These are phyloP conservation scores for Ocimum tenuiflorum DNA, from an alignment of 257 asterid genomes.

Conservation along the genomic window DNA sequence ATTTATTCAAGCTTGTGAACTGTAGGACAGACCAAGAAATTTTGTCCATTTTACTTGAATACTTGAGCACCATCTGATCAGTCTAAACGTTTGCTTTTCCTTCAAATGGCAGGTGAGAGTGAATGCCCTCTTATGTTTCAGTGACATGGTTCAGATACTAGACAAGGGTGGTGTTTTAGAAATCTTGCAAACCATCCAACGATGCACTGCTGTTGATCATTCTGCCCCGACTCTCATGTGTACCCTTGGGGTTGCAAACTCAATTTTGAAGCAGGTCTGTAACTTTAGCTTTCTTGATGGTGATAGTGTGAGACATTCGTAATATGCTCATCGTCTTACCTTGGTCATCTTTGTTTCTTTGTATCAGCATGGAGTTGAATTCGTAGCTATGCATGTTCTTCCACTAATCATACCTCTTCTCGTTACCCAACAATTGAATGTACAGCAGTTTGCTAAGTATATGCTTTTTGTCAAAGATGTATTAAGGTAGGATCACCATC, in stretches of 20 bases:
- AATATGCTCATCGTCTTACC: constrained; percentile 15
- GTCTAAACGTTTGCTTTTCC: constrained; percentile 8
- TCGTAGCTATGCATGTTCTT: constrained; percentile 81
- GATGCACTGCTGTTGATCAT: constrained; percentile 95
- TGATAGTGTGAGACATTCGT: background rate
- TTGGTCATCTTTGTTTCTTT: constrained; percentile 21
- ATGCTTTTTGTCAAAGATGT: constrained; percentile 89
- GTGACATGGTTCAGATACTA: constrained; percentile 85
- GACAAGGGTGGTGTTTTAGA: constrained; percentile 73
- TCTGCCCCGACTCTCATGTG: constrained; percentile 99
- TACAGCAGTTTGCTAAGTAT: constrained; percentile 95
- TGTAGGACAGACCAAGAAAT: background rate
- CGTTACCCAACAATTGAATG: constrained; percentile 81
- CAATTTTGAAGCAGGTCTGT: constrained; percentile 81
- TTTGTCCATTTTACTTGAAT: background rate
- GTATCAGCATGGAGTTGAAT: constrained; percentile 82
- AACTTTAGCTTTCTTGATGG: background rate
- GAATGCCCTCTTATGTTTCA: constrained; percentile 77
- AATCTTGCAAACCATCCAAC: constrained; percentile 77
- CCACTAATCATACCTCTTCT: constrained; percentile 86
- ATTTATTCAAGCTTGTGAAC: background rate
- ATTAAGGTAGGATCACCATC: constrained; percentile 53
- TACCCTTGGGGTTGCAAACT: constrained; percentile 90
- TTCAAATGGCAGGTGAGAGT: constrained; percentile 79
- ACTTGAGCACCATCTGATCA: constrained; percentile 8